Evolutionary conservation across 2,329 filamentous ascomycete genomes (phyloP).

Genomic region (Cordyceps militaris): DNA sequence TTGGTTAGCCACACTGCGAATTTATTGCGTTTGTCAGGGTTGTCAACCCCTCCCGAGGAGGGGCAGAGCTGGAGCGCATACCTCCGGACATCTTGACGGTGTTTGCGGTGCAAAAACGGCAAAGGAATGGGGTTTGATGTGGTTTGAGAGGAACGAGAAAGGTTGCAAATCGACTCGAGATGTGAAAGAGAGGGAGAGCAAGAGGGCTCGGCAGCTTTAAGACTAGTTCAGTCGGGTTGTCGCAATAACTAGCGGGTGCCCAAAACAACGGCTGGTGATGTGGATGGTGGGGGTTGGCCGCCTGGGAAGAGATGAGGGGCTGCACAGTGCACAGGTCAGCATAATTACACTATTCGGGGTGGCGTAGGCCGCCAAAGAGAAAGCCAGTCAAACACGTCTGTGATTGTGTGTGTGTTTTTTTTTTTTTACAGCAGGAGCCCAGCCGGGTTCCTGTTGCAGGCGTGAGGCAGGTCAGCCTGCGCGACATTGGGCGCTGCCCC

Average conservation of each 20-base stretch:
- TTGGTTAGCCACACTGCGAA: constrained; percentile 17
- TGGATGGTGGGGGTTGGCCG: constrained; percentile 10
- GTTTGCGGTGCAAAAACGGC: neutral
- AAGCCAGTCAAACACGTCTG: neutral
- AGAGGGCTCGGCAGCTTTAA: neutral
- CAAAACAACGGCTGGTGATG: constrained; percentile 11
- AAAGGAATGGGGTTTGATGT: neutral
- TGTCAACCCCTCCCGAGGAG: constrained; percentile 5
- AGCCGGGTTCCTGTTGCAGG: neutral
- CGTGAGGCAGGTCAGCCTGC: constrained; percentile 1
- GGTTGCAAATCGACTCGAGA: constrained; percentile 17
- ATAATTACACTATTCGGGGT: neutral
- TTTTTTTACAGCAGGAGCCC: neutral
- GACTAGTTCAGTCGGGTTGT: constrained; percentile 9
- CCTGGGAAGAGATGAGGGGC: constrained; percentile 12
- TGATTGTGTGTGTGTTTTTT: no score
- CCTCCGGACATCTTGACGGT: constrained; percentile 27
- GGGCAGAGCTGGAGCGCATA: constrained; percentile 18
- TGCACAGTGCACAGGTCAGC: constrained; percentile 6
- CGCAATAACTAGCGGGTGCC: constrained; percentile 14
- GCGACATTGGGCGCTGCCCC: constrained; percentile 2
- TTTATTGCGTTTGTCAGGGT: constrained; percentile 13
- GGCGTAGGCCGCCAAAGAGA: neutral
- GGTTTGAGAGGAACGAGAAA: neutral
- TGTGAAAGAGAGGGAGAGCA: constrained; percentile 4